Evolutionary conservation across 805 yeast genomes (phyloP).

Genomic region (Wickerhamiella azymoides): DNA sequence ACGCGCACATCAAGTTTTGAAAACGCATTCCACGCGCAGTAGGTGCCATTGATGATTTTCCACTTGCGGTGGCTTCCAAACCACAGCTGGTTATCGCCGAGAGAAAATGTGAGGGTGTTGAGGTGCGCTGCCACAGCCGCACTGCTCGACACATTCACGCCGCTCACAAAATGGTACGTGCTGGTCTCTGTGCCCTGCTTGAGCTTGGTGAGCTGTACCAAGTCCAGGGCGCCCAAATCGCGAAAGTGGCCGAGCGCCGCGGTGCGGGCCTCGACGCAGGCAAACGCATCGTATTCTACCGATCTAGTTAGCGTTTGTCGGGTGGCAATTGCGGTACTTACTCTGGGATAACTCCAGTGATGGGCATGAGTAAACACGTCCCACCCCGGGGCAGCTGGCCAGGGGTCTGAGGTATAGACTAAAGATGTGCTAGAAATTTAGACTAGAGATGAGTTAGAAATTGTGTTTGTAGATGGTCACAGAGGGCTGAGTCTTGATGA

Average conservation of each 20-base stretch:
- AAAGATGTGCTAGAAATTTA: too few species aligned
- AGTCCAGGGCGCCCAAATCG: constrained; percentile 66
- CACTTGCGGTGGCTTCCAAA: constrained; percentile 43
- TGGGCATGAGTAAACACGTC: not conserved
- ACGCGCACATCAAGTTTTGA: constrained; percentile 61
- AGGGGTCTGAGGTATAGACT: not conserved
- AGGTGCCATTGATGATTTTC: constrained; percentile 30
- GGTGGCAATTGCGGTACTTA: not conserved
- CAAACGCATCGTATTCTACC: constrained; percentile 37
- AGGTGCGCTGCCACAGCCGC: constrained; percentile 45
- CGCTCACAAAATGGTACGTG: constrained; percentile 40
- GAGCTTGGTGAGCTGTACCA: constrained; percentile 37
- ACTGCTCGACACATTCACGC: constrained; percentile 38
- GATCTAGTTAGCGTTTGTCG: constrained; percentile 22
- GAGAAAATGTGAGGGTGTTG: constrained; percentile 32
- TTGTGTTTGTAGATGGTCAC: constrained; percentile 1
- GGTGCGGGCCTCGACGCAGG: constrained; percentile 40
- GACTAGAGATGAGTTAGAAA: too few species aligned
- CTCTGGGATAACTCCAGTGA: constrained; percentile 8
- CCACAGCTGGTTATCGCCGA: constrained; percentile 54
- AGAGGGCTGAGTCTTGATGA: not conserved
- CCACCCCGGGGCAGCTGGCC: not conserved
- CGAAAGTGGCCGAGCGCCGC: constrained; percentile 29
- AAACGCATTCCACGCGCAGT: constrained; percentile 57
- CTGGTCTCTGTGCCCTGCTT: constrained; percentile 36